Conservation (phyloP, 306 rosid species). For the Corylus americana region DNA sequence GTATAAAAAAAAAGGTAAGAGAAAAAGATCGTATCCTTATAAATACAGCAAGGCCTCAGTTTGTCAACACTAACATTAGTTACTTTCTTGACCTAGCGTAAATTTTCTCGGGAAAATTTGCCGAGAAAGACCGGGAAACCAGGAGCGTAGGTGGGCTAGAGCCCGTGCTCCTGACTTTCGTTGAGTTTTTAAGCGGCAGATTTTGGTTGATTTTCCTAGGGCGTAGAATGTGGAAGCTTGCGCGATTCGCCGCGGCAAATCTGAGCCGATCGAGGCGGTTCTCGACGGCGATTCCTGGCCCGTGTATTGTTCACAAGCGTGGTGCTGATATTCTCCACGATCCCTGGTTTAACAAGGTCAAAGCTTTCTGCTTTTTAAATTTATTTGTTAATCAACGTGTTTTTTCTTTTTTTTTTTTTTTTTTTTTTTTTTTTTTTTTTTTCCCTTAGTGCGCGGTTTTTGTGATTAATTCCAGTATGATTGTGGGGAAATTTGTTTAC, state of each 20-base stretch:
- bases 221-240: slow-evolving; percentile 73
- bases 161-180: slow-evolving; percentile 3
- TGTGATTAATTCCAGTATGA: not conserved
- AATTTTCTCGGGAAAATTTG: slow-evolving; percentile 28
- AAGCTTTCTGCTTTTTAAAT: not conserved
- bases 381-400: not conserved
- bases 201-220: slow-evolving; percentile 2
- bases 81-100: not conserved
- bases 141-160: not conserved
- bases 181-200: not conserved
- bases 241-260: slow-evolving; percentile 60
- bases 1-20: not conserved
- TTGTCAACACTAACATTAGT: too few relatives aligned
- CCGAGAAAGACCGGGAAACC: not conserved
- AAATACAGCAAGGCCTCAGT: slow-evolving; percentile 17
- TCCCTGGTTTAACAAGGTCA: slow-evolving; percentile 99
- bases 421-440: not conserved
- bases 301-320: slow-evolving; percentile 94
- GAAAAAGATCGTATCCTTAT: slow-evolving; percentile 21
- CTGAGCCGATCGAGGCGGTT: slow-evolving; percentile 62
- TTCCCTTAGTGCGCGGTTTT: not conserved
- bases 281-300: slow-evolving; percentile 86
- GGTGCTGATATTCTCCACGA: slow-evolving; percentile 99
- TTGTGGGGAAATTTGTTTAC: not conserved
- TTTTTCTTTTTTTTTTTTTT: not conserved